Evolutionary conservation across 345 rosid species (phyloP), one percentile per base, ranked within the genome.

Genomic region (Fremontodendron californicum): DNA sequence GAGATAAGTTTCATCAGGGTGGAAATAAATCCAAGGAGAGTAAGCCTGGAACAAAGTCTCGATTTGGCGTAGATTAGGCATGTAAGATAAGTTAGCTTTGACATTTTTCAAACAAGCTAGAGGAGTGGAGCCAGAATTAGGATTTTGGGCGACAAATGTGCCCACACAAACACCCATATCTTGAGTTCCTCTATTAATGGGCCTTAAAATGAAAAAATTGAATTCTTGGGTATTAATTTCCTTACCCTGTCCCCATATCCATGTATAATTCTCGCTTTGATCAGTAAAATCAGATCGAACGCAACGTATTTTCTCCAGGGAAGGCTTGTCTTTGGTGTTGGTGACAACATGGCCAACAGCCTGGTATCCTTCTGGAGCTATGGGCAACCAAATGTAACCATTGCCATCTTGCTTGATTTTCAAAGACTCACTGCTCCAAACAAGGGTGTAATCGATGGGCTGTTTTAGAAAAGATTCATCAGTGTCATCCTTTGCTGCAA

Each of bases 361-460:
- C 65, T 81, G 88, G 72, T 89, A 94, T 15, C 94, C 97, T 21
- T 89, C 88, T 0, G 94, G 92, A 0, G 97, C 80, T 6, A 58
- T 70, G 3, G 98, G 98, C 11, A 84, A 83, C 98, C 98, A 94
- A 52, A 92, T 9, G n/a, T 85, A 94, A 1, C 87, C 91, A 29
- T 71, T 3, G 0, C 90, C 89, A 9, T 91, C 93, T 83, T 91
- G 93, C 75, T 88, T 87, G 72, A 90, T 87, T 31, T 84, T 82
- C 68, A 81, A 19, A 23, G 90, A 78, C 64, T 91, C 91, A 9
- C 94, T 91, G 83, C 84, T 92, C 89, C 89, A 92, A 64, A 91
- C 85, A 49, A 94, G 96, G 49, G 82, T 86, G 81, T 90, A 94
- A 81, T 92, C 98, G 4, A 83, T 4, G 16, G 98, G 98, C 31